Base-by-base conservation (phyloP, 1,139 yeast genomes). In the Candida anutae region DNA sequence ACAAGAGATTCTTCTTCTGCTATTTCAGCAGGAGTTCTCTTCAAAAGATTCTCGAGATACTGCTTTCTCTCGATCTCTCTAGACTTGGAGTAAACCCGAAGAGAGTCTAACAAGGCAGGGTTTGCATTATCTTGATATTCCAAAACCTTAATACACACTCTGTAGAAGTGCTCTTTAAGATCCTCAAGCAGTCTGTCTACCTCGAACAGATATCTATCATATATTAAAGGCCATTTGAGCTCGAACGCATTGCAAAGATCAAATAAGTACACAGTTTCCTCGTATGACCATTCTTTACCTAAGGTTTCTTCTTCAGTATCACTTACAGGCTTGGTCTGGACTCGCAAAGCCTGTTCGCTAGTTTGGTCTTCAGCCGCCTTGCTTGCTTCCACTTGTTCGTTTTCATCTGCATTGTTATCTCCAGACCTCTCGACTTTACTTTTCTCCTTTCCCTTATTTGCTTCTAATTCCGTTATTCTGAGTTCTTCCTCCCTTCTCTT, bases 1-100 rank as follows among this genome's bases (percentile, higher is more conserved):
- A 90, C 85, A 28, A 90, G 62, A 0, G 95, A 85, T 51, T 93
- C 97, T 52, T 90, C 99, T 53, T 90, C 98, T 0, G 98, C 97
- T 23, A 90, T 84, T 49, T 90, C 98, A 0, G 96, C 95, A 0
- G 98, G 96, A 3, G 93, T 78, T 41, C 99, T 64, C 30, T 76
- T 75, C 25, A 90, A 62, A 18, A 90, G 60, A 38, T 83, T 74
- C 42, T 78, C 81, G 29, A 90, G 59, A 47, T 90, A 90, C 29
- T 74, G 73, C 43, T 88, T 90, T 40, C 98, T 71, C 40, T 79
- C 84, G 15, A 69, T 37, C 50, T 93, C 98, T 38, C 74, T 74
- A 3, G 58, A 43, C 39, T 77, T 79, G 19, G 84, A 75, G 48
- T 68, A 90, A 18, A 78, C 58, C 24, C 55, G 50, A 32, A 71